phyloP scores from a whole-genome alignment of 2,329 filamentous ascomycete species.

The Zopfia rhizophila region DNA sequence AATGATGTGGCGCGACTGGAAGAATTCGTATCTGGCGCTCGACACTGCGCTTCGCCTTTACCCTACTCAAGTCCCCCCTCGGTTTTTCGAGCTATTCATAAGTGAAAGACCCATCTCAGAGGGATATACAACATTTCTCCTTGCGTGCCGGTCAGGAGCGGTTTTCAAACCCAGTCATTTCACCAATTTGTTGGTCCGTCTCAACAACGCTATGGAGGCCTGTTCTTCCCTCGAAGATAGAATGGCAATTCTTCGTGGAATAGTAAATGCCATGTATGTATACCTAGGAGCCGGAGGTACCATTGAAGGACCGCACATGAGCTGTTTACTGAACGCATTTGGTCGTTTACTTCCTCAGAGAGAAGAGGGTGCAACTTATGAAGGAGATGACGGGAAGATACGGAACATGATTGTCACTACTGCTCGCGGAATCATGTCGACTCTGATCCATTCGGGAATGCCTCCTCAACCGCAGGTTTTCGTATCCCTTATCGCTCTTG shows the following conservation, averaged over 20 bases:
- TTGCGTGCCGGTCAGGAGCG: slow-evolving; percentile 60
- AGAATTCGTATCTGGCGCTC: slow-evolving; percentile 60
- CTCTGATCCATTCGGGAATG: slow-evolving; percentile 42
- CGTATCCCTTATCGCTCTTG: slow-evolving; percentile 41
- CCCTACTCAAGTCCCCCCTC: slow-evolving; percentile 53
- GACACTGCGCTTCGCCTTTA: slow-evolving; percentile 61
- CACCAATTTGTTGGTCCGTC: slow-evolving; percentile 43
- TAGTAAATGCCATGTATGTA: slow-evolving; percentile 56
- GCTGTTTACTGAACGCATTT: slow-evolving; percentile 49
- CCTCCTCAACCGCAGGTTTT: slow-evolving; percentile 30
- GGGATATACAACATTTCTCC: slow-evolving; percentile 58
- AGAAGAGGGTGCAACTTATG: slow-evolving; percentile 27
- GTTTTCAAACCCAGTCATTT: slow-evolving; percentile 42
- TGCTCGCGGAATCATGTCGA: slow-evolving; percentile 36
- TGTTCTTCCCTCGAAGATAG: slow-evolving; percentile 31
- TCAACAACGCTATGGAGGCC: slow-evolving; percentile 37
- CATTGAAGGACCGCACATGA: slow-evolving; percentile 49
- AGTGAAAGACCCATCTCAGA: slow-evolving; percentile 58
- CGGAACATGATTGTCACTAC: slow-evolving; percentile 35
- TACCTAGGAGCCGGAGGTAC: slow-evolving; percentile 53
- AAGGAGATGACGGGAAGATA: slow-evolving; percentile 27
- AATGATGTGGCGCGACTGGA: slow-evolving; percentile 57
- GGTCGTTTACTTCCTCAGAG: slow-evolving; percentile 37
- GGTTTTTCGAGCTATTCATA: slow-evolving; percentile 59
- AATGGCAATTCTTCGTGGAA: slow-evolving; percentile 45